Evolutionary conservation across 768 basidiomycete species (phyloP).

Genomic region (Rhizopogon sp.): DNA sequence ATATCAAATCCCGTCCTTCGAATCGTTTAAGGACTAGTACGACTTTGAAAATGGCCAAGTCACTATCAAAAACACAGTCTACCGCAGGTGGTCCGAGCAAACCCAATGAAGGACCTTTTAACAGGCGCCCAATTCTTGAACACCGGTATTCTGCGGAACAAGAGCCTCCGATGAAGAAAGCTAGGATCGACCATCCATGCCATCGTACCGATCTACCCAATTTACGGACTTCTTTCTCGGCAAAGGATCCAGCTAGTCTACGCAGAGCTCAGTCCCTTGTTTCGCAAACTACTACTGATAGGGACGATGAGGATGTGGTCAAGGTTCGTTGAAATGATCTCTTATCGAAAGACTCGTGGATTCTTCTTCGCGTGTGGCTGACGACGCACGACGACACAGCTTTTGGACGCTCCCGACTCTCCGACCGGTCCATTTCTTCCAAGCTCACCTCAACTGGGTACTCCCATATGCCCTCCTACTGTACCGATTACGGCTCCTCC

Average conservation of each 20-base stretch:
- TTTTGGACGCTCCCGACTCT: not conserved
- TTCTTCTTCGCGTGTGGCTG: not conserved
- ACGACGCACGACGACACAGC: conserved; percentile 8
- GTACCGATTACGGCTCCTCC: conserved; percentile 23
- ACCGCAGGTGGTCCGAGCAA: not conserved
- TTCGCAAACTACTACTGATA: conserved; percentile 20
- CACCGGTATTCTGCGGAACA: not conserved
- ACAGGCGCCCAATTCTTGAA: not conserved
- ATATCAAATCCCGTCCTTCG: not conserved
- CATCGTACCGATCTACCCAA: not conserved
- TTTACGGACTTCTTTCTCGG: conserved; percentile 12
- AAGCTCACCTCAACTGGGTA: not conserved
- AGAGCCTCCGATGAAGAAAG: conserved; percentile 11
- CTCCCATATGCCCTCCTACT: conserved; percentile 13
- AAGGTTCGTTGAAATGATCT: conserved; percentile 4
- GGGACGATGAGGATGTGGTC: conserved; percentile 6
- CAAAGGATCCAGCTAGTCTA: conserved; percentile 33
- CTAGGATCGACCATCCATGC: conserved; percentile 8
- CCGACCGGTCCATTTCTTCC: conserved; percentile 1
- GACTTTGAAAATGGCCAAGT: not conserved
- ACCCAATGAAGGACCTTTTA: too few relatives aligned
- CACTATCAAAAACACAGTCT: not conserved
- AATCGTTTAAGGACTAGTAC: not conserved
- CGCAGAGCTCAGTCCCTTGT: conserved; percentile 36
- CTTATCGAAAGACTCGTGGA: not conserved